These are phyloP conservation scores for Cardamine occulta DNA, from an alignment of 345 rosid genomes.

Conservation along the genomic window DNA sequence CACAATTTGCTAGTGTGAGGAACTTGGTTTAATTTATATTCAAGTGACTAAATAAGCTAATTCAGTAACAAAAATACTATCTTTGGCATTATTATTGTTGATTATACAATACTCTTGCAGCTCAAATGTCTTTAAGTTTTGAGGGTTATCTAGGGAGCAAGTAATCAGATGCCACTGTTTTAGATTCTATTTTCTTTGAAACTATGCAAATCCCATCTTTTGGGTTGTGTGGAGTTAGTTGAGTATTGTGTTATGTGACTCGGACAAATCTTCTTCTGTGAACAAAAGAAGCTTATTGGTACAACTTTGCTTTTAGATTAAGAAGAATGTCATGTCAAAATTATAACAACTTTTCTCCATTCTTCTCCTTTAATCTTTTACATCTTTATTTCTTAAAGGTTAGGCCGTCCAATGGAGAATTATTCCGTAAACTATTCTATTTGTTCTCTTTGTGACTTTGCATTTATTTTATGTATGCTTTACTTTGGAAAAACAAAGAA, in stretches of 20 bases:
- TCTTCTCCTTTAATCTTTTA: background rate
- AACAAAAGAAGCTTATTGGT: conserved; percentile 2
- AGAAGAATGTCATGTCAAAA: conserved; percentile 9
- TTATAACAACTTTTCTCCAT: conserved; percentile 17
- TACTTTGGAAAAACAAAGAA: conserved; percentile 15
- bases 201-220: background rate
- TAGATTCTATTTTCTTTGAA: background rate
- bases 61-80: background rate
- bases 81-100: background rate
- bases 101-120: background rate
- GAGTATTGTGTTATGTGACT: conserved; percentile 5
- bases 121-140: background rate
- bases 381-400: conserved; percentile 2
- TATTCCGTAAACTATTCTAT: conserved; percentile 1
- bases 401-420: conserved; percentile 8
- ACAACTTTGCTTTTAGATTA: conserved; percentile 1
- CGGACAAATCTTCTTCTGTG: background rate
- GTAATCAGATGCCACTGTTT: background rate
- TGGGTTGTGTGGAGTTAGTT: background rate
- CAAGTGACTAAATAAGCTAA: background rate
- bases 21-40: background rate
- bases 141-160: background rate
- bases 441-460: conserved; percentile 25
- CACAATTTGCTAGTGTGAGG: background rate
- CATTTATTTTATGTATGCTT: conserved; percentile 15